Conservation (phyloP, 306 rosid species). For the Cucumis hystrix region DNA sequence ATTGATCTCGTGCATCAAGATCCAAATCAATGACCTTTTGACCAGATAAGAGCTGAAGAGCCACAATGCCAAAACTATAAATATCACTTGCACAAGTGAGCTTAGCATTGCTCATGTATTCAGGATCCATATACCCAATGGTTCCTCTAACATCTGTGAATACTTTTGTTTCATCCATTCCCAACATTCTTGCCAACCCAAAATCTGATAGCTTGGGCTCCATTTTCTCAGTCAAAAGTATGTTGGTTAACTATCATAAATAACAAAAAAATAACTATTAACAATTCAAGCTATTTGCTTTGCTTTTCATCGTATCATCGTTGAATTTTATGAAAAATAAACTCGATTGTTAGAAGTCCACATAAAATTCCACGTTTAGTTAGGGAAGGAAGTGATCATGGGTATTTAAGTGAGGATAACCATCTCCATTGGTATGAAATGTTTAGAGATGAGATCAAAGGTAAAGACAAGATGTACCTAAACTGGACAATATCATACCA, state of each 20-base stretch:
- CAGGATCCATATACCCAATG: conserved; percentile 94
- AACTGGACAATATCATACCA: too few relatives aligned
- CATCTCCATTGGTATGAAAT: too few relatives aligned
- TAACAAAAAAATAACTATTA: too few relatives aligned
- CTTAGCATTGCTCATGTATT: conserved; percentile 83
- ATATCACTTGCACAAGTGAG: conserved; percentile 75
- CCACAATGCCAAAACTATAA: conserved; percentile 76
- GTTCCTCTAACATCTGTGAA: conserved; percentile 85
- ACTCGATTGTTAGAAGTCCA: too few relatives aligned
- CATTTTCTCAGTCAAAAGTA: conserved; percentile 50
- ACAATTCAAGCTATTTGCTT: too few relatives aligned
- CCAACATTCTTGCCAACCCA: conserved; percentile 67
- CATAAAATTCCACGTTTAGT: too few relatives aligned
- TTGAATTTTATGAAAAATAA: too few relatives aligned
- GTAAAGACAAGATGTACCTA: too few relatives aligned
- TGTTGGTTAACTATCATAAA: conserved; percentile 33
- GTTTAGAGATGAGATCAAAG: too few relatives aligned
- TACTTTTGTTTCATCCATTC: conserved; percentile 62
- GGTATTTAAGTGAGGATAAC: too few relatives aligned
- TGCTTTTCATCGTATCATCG: too few relatives aligned
- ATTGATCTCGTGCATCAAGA: conserved; percentile 76
- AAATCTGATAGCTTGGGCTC: conserved; percentile 84
- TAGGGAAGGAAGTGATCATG: too few relatives aligned
- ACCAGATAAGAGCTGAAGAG: conserved; percentile 70
- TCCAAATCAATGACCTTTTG: conserved; percentile 71